Evolutionary conservation across 768 basidiomycete genomes (phyloP).

Genomic region (Russula virescens): DNA sequence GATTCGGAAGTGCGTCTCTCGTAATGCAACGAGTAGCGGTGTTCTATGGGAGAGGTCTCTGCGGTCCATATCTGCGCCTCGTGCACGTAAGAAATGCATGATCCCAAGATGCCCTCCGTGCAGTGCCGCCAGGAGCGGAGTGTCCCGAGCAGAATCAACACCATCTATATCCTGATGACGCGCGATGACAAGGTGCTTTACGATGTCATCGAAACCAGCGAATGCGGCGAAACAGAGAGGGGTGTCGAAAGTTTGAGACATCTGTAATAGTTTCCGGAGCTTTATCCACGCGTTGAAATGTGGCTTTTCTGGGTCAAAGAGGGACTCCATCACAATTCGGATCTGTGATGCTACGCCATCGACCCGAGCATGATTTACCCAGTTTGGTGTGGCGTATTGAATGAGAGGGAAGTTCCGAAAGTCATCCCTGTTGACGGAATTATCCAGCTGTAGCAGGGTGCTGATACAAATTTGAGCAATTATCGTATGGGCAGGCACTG

Average conservation of each 20-base stretch:
- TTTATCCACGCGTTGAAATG: too few relatives aligned
- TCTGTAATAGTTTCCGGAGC: background rate
- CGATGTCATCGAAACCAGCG: background rate
- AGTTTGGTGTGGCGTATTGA: background rate
- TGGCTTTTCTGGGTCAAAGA: too few relatives aligned
- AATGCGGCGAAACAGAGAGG: background rate
- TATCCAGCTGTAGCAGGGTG: background rate
- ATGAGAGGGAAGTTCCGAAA: background rate
- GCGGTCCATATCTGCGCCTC: background rate
- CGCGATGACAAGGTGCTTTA: background rate
- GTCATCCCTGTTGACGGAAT: too few relatives aligned
- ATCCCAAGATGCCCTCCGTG: background rate
- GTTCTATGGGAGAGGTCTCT: too few relatives aligned
- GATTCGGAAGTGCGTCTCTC: too few relatives aligned
- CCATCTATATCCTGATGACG: background rate
- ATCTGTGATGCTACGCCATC: too few relatives aligned
- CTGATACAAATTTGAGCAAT: conserved; percentile 5
- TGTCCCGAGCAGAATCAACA: background rate
- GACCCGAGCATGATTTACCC: background rate
- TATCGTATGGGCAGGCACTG: background rate
- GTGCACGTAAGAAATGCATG: background rate
- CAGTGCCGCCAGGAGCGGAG: background rate
- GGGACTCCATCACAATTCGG: too few relatives aligned
- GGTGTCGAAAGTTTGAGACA: too few relatives aligned
- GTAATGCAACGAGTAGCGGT: too few relatives aligned